phyloP scores from a whole-genome alignment of 805 yeast species.

The Candida vaughaniae region DNA sequence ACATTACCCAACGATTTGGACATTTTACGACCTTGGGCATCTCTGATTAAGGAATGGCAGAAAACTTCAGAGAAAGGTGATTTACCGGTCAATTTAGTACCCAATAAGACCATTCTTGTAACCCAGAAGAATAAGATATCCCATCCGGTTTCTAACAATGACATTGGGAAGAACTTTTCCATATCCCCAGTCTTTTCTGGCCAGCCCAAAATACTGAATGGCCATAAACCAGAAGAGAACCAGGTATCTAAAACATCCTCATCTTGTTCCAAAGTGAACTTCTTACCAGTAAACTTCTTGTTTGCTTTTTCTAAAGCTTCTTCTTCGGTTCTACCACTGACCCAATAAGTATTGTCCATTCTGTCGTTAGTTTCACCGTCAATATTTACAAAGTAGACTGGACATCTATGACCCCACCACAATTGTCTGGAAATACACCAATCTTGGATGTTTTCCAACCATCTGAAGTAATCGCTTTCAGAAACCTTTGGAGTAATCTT shows the following conservation, averaged over 20 bases:
- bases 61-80: slow-evolving; percentile 95
- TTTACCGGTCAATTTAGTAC: slow-evolving; percentile 84
- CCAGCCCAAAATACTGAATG: slow-evolving; percentile 96
- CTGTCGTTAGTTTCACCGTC: slow-evolving; percentile 70
- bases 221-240: slow-evolving; percentile 99
- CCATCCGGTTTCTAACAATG: slow-evolving; percentile 98
- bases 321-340: slow-evolving; percentile 78
- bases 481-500: slow-evolving; percentile 85
- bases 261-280: slow-evolving; percentile 83
- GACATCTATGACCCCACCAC: slow-evolving; percentile 98
- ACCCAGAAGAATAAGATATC: slow-evolving; percentile 99
- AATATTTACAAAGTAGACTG: slow-evolving; percentile 82
- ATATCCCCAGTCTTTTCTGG: slow-evolving; percentile 77
- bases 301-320: slow-evolving; percentile 87
- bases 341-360: slow-evolving; percentile 75
- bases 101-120: slow-evolving; percentile 90
- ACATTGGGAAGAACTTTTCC: slow-evolving; percentile 81
- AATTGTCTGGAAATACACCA: slow-evolving; percentile 97
- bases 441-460: slow-evolving; percentile 96
- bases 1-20: slow-evolving; percentile 97
- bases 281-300: slow-evolving; percentile 65
- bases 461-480: slow-evolving; percentile 89
- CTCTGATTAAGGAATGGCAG: slow-evolving; percentile 98
- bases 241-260: slow-evolving; percentile 98
- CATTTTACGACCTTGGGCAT: slow-evolving; percentile 99